These are phyloP conservation scores for Fusarium haematococcum DNA, from an alignment of 2,329 filamentous ascomycete species.

Conservation along the genomic window DNA sequence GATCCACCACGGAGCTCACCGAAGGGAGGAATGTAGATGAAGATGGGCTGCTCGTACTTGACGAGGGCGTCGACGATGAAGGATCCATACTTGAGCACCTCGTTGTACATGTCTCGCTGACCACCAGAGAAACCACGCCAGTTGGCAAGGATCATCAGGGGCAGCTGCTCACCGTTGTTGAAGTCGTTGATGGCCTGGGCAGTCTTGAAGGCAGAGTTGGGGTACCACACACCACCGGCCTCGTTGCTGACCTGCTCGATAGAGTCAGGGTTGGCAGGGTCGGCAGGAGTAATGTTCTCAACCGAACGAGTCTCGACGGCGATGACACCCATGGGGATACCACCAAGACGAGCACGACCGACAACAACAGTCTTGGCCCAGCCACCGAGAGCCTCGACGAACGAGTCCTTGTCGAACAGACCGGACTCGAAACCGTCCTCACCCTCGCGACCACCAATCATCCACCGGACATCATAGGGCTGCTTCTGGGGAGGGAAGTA, in stretches of 20 bases:
- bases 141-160: constrained; percentile 99
- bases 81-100: constrained; percentile 98
- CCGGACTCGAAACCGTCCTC: constrained; percentile 83
- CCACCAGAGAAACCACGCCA: constrained; percentile 99
- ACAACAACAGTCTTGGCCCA: constrained; percentile 98
- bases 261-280: constrained; percentile 97
- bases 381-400: constrained; percentile 94
- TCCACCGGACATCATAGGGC: constrained; percentile 91
- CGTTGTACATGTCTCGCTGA: constrained; percentile 99
- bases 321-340: constrained; percentile 98
- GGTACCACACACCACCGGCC: constrained; percentile 99
- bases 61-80: constrained; percentile 99
- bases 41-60: constrained; percentile 98
- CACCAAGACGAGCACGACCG: constrained; percentile 93
- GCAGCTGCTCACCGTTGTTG: constrained; percentile 98
- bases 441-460: constrained; percentile 88
- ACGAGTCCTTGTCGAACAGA: constrained; percentile 96
- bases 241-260: constrained; percentile 95
- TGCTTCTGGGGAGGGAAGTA: constrained; percentile 87
- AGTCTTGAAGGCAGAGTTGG: constrained; percentile 99
- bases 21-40: constrained; percentile 97
- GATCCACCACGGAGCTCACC: constrained; percentile 98
- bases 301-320: constrained; percentile 95
- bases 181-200: constrained; percentile 99
- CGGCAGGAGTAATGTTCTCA: constrained; percentile 96